A percentile compares a stretch with the other conserved stretches of the same genome.
Evolutionary conservation across 2,329 filamentous ascomycete species (phyloP).

Genomic region (Huntiella savannae): DNA sequence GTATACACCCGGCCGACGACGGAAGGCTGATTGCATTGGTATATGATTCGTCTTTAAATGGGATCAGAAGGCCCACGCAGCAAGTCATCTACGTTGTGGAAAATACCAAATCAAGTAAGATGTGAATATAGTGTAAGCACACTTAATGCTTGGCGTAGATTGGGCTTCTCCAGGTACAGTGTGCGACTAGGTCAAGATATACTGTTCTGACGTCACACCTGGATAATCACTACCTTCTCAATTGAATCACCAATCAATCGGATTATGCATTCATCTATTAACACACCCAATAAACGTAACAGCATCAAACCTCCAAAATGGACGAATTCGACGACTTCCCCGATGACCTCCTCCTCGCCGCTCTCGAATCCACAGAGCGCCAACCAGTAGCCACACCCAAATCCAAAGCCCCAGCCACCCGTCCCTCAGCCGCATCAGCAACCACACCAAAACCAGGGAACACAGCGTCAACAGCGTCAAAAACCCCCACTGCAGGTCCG

Average conservation of each 20-base stretch:
- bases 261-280: constrained; percentile 23
- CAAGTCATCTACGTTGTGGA: no score
- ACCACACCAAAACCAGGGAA: constrained; percentile 5
- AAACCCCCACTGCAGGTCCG: not conserved
- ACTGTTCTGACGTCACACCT: no score
- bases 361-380: constrained; percentile 10
- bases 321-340: constrained; percentile 12
- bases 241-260: constrained; percentile 46
- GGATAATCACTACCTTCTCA: not conserved
- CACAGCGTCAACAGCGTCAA: constrained; percentile 7
- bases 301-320: constrained; percentile 2
- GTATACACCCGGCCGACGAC: no score
- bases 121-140: no score
- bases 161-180: no score
- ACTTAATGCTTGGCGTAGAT: no score
- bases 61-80: no score
- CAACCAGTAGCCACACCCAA: constrained; percentile 1
- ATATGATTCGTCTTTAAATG: no score
- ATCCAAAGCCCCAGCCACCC: constrained; percentile 1
- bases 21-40: no score
- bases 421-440: constrained; percentile 11
- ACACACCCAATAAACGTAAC: not conserved
- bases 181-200: no score
- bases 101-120: no score
- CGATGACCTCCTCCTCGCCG: constrained; percentile 9